A percentile compares a stretch with the other conserved stretches of the same genome.
phyloP scores from a whole-genome alignment of 139 green algal genomes.

The Parachlorella kessleri region DNA sequence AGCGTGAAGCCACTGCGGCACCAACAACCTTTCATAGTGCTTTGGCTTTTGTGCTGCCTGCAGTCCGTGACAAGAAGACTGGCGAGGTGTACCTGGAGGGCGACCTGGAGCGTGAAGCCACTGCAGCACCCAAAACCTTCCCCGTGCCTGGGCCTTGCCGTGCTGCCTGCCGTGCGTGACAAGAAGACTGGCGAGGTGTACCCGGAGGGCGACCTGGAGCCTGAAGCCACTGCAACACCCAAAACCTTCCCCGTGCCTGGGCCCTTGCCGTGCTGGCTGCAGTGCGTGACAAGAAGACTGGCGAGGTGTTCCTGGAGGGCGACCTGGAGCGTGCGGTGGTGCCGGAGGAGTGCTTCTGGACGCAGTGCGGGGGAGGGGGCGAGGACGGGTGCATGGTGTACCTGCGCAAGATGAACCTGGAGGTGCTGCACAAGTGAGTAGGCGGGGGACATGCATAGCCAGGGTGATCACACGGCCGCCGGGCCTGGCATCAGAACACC shows the following conservation, averaged over 20 bases:
- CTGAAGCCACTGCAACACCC: background rate
- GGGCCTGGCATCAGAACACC: too few species aligned
- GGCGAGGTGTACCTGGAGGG: slow-evolving; percentile 69
- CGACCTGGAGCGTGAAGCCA: too few species aligned
- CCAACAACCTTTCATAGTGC: too few species aligned
- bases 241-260: background rate
- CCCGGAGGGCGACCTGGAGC: slow-evolving; percentile 69
- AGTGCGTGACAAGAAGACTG: slow-evolving; percentile 34
- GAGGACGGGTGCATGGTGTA: slow-evolving; percentile 63
- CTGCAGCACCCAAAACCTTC: too few species aligned
- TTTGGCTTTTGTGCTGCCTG: too few species aligned
- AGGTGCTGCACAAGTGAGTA: slow-evolving; percentile 67
- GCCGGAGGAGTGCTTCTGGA: slow-evolving; percentile 69
- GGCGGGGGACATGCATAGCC: too few species aligned
- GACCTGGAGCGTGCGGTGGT: slow-evolving; percentile 67
- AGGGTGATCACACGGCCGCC: too few species aligned
- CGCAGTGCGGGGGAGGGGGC: slow-evolving; percentile 41
- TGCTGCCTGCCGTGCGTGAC: slow-evolving; percentile 39
- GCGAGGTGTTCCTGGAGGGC: slow-evolving; percentile 66
- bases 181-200: slow-evolving; percentile 46
- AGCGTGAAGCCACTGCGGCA: too few species aligned
- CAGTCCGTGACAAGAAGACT: slow-evolving; percentile 30
- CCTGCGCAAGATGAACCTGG: slow-evolving; percentile 85
- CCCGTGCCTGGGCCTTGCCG: too few species aligned
- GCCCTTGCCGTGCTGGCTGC: background rate